Evolutionary conservation across 495 filamentous ascomycete genomes (phyloP).

Genomic region (Schizothecium vesticola): DNA sequence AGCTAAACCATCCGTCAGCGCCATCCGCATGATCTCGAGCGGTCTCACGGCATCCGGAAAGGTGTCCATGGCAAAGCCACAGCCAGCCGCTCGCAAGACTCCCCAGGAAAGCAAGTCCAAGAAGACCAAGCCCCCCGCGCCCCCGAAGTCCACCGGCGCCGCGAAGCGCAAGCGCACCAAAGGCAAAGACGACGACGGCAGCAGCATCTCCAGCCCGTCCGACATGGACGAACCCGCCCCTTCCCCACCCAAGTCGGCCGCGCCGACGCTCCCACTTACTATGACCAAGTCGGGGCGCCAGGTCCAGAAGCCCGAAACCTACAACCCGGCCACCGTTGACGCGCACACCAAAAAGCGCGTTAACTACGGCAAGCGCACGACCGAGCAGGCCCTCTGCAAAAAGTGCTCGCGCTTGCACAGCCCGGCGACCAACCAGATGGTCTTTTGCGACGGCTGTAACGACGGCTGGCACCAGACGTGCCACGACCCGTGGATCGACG

Average conservation of each 20-base stretch:
- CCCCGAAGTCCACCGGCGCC: not conserved
- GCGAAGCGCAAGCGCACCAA: slow-evolving; percentile 19
- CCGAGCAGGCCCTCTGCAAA: slow-evolving; percentile 58
- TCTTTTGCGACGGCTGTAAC: slow-evolving; percentile 93
- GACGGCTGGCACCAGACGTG: slow-evolving; percentile 85
- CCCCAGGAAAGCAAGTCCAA: slow-evolving; percentile 24
- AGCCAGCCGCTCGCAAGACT: not conserved
- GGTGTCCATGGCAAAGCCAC: slow-evolving; percentile 4
- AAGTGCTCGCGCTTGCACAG: slow-evolving; percentile 74
- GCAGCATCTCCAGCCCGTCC: slow-evolving; percentile 14
- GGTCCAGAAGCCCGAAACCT: slow-evolving; percentile 67
- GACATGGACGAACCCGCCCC: slow-evolving; percentile 4
- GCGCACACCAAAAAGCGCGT: slow-evolving; percentile 34
- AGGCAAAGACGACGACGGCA: slow-evolving; percentile 11
- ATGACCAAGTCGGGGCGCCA: slow-evolving; percentile 81
- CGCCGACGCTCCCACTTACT: slow-evolving; percentile 51
- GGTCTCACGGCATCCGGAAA: slow-evolving; percentile 22
- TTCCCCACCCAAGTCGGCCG: slow-evolving; percentile 23
- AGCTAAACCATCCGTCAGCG: slow-evolving; percentile 18
- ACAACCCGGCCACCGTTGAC: slow-evolving; percentile 53
- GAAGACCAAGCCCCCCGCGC: slow-evolving; percentile 16
- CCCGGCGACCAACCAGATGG: slow-evolving; percentile 75
- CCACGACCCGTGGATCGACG: slow-evolving; percentile 74
- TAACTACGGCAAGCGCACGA: slow-evolving; percentile 44
- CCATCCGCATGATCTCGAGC: slow-evolving; percentile 27